Evolutionary conservation across 2,329 filamentous ascomycete species (phyloP).

Genomic region (Orbilia oligospora): DNA sequence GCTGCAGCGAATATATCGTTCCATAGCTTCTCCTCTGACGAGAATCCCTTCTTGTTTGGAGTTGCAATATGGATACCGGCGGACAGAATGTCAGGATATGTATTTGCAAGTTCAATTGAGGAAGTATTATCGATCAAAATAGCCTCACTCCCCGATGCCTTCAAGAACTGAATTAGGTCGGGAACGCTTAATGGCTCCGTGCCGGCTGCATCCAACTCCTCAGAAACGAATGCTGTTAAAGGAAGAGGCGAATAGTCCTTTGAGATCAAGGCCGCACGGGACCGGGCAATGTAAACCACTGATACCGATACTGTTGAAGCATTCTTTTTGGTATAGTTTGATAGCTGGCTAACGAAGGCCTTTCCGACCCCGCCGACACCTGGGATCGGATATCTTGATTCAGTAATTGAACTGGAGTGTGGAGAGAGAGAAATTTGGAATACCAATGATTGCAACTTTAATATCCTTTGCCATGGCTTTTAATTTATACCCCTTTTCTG

Average conservation of each 20-base stretch:
- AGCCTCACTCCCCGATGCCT: conserved; percentile 81
- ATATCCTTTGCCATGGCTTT: conserved; percentile 55
- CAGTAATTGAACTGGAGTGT: conserved; percentile 11
- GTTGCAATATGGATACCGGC: conserved; percentile 92
- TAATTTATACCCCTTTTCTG: conserved; percentile 7
- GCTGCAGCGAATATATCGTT: conserved; percentile 85
- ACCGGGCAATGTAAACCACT: conserved; percentile 88
- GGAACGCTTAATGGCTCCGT: conserved; percentile 77
- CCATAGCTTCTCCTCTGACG: conserved; percentile 84
- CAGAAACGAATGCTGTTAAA: conserved; percentile 73
- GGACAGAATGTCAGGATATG: conserved; percentile 84
- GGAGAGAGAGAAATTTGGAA: conserved; percentile 22
- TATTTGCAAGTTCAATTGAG: conserved; percentile 84
- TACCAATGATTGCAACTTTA: conserved; percentile 60
- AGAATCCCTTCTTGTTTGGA: conserved; percentile 99
- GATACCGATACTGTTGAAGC: conserved; percentile 79
- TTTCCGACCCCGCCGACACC: conserved; percentile 94
- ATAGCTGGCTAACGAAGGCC: conserved; percentile 87
- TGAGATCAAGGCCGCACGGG: conserved; percentile 84
- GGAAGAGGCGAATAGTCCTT: conserved; percentile 78
- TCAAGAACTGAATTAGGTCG: conserved; percentile 80
- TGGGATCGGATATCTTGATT: conserved; percentile 66
- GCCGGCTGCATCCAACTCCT: conserved; percentile 76
- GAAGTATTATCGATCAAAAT: conserved; percentile 97
- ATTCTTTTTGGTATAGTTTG: conserved; percentile 72